Base-by-base conservation (phyloP, 2,329 filamentous ascomycete genomes). In the Leptodontidium sp. region DNA sequence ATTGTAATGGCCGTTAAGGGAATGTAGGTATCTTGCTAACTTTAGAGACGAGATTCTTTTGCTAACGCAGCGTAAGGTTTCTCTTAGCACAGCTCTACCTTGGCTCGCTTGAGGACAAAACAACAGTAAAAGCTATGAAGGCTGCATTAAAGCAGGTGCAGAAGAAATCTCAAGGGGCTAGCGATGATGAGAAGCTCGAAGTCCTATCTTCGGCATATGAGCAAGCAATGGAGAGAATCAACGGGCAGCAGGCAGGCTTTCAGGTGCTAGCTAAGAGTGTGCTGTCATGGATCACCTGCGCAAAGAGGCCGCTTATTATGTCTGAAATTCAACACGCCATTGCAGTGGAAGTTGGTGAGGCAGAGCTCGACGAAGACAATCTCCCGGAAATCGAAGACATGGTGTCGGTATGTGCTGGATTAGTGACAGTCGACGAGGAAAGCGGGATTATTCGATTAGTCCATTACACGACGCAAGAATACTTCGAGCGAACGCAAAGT, bases 271-370 rank as follows among this genome's bases (percentile, higher is more conserved):
- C 84, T 0, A 80, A 75, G 4, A 17, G 43, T 26, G 52, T 70
- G 8, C 59, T 70, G 26, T 55, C 49, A 24, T 70, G 68, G 68
- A 66, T 70, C 15, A 65, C 57, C 11, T 70, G 35, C 45, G 59
- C 69, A 15, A 78, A 72, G 43, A 76, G 21, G 21, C 21, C 73
- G 0, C 67, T 85, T 0, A 77, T 69, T 0, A 72, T 65, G 0
- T 0, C 26, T 0, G 82, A 85, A 64, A 75, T 85, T 4, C 78
- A 78, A 63, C 77, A 84, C 70, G 83, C 82, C 0, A 76, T 86
- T 15, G 82, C 81, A 0, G 73, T 82, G 0, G 78, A 81, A 40
- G 0, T 53, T 1, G 78, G 69, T 0, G 52, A 72, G 1, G 0
- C 55, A 0, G 68, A 74, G 1, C 58, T 84, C 11, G 79, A 83